These are phyloP conservation scores for Yamadazyma phyllophila DNA, from an alignment of 805 yeast species.

Conservation along the genomic window DNA sequence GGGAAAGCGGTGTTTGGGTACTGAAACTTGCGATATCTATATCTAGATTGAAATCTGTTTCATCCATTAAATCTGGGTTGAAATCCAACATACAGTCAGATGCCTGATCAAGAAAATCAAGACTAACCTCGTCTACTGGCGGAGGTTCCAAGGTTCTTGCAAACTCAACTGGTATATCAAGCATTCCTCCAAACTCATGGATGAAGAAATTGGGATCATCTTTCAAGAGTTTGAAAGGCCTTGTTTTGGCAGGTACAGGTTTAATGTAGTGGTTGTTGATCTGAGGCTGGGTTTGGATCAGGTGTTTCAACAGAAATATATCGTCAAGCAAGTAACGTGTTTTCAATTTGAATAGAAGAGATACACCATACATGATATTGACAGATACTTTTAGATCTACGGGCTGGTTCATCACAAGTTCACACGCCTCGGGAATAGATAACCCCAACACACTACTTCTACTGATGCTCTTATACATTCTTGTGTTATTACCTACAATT, in stretches of 20 bases:
- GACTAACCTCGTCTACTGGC: too few species aligned
- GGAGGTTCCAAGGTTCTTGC: constrained; percentile 5
- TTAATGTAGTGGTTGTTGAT: too few species aligned
- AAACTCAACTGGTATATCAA: constrained; percentile 1
- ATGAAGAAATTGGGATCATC: constrained; percentile 21
- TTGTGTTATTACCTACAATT: constrained; percentile 5
- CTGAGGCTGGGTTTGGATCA: too few species aligned
- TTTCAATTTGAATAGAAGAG: constrained; percentile 49
- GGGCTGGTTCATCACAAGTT: constrained; percentile 5
- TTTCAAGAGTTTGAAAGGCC: constrained; percentile 2
- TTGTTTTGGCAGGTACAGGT: too few species aligned
- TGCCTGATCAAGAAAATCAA: too few species aligned
- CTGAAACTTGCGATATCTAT: too few species aligned
- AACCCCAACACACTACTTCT: constrained; percentile 5
- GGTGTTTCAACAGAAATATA: constrained; percentile 8
- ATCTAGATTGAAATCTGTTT: too few species aligned
- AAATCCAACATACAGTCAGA: too few species aligned
- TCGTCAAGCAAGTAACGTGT: constrained; percentile 44
- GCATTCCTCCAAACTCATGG: constrained; percentile 2
- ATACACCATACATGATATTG: constrained; percentile 46
- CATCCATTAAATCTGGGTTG: too few species aligned
- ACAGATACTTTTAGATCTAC: constrained; percentile 34
- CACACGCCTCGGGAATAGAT: constrained; percentile 44
- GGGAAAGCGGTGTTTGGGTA: too few species aligned
- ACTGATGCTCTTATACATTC: constrained; percentile 2